phyloP scores from a whole-genome alignment of 1,284 basidiomycete species.

The Cryptococcus deneoformans region DNA sequence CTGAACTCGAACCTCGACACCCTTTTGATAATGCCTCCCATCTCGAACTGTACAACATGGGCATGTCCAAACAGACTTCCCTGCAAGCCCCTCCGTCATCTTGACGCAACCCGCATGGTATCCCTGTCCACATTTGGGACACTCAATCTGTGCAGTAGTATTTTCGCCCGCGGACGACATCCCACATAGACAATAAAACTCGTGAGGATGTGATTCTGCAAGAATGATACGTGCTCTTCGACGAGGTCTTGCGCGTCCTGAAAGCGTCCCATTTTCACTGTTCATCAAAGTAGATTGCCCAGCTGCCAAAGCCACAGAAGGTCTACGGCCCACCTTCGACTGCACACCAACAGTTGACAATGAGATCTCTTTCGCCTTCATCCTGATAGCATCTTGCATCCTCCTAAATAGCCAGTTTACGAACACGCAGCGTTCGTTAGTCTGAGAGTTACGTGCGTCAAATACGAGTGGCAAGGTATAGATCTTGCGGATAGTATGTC shows the following conservation, averaged over 20 bases:
- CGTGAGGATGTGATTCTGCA: slow-evolving; percentile 15
- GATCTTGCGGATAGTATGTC: slow-evolving; percentile 37
- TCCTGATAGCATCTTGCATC: slow-evolving; percentile 23
- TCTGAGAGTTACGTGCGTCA: slow-evolving; percentile 21
- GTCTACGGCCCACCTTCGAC: not conserved
- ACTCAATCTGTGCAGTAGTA: slow-evolving; percentile 26
- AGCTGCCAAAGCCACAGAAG: not conserved
- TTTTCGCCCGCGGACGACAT: slow-evolving; percentile 17
- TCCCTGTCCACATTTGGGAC: slow-evolving; percentile 37
- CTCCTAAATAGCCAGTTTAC: slow-evolving; percentile 33
- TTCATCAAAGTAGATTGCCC: not conserved
- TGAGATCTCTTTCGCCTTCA: not conserved
- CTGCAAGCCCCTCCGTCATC: slow-evolving; percentile 25
- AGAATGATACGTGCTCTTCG: slow-evolving; percentile 33
- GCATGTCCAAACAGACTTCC: slow-evolving; percentile 30
- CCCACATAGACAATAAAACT: slow-evolving; percentile 37
- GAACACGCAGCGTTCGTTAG: slow-evolving; percentile 24
- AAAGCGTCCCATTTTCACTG: slow-evolving; percentile 1
- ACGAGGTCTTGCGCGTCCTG: slow-evolving; percentile 14
- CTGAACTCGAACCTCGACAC: slow-evolving; percentile 36
- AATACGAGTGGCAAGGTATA: slow-evolving; percentile 33
- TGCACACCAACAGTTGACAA: not conserved
- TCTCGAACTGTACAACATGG: slow-evolving; percentile 44
- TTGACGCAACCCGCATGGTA: slow-evolving; percentile 42
- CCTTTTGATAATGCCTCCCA: slow-evolving; percentile 32